Evolutionary conservation across 2,329 filamentous ascomycete genomes (phyloP).

Genomic region (Alternaria viburni): DNA sequence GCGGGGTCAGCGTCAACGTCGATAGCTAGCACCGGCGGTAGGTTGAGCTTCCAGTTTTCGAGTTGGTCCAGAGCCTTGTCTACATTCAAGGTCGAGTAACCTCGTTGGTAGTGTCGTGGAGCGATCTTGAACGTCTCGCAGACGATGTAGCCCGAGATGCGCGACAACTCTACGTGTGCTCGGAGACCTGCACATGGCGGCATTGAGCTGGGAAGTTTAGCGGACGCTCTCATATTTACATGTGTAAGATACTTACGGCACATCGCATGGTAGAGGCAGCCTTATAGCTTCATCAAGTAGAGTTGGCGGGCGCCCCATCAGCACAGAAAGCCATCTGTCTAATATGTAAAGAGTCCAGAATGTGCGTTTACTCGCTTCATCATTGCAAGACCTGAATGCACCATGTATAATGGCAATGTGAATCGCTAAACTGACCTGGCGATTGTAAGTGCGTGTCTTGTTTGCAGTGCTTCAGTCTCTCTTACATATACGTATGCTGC

Average conservation of each 20-base stretch:
- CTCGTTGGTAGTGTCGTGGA: conserved; percentile 15
- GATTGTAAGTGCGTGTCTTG: not conserved
- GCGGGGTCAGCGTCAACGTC: conserved; percentile 20
- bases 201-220: conserved; percentile 24
- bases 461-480: not conserved
- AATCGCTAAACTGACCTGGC: conserved; percentile 23
- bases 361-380: conserved; percentile 28
- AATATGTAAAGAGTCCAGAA: conserved; percentile 37
- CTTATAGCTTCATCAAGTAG: conserved; percentile 35
- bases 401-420: conserved; percentile 36
- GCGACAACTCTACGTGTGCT: conserved; percentile 31
- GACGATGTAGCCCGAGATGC: conserved; percentile 33
- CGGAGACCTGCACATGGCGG: conserved; percentile 30
- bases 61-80: conserved; percentile 31
- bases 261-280: conserved; percentile 28
- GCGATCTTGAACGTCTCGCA: conserved; percentile 35
- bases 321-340: conserved; percentile 34
- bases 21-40: conserved; percentile 22
- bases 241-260: conserved; percentile 21
- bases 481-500: conserved; percentile 35
- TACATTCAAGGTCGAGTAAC: conserved; percentile 14
- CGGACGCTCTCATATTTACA: not conserved
- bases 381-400: conserved; percentile 21
- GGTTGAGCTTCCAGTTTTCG: conserved; percentile 23
- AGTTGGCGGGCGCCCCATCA: conserved; percentile 35